A percentile compares a stretch with the other conserved stretches of the same genome.
phyloP scores from a whole-genome alignment of 345 rosid genomes.

The Gossypium mustelinum region DNA sequence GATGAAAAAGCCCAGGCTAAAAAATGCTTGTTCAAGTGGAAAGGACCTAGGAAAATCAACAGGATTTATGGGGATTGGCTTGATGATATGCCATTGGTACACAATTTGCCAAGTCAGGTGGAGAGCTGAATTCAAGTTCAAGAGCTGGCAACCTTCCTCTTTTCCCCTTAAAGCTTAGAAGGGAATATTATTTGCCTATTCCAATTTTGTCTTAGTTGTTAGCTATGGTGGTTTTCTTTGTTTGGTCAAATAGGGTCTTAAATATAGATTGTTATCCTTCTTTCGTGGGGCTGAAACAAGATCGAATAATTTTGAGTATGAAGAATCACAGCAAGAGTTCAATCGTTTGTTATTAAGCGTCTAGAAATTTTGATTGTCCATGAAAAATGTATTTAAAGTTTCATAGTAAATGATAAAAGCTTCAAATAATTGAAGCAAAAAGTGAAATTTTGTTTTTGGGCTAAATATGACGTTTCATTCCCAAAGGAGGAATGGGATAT shows the following conservation, averaged over 20 bases:
- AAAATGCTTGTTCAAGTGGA: slow-evolving; percentile 71
- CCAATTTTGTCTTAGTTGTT: neutral
- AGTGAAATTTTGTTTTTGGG: too few relatives aligned
- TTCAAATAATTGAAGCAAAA: too few relatives aligned
- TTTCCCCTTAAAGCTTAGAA: too few relatives aligned
- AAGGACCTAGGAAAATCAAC: slow-evolving; percentile 75
- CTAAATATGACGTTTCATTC: too few relatives aligned
- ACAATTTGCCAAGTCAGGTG: slow-evolving; percentile 37
- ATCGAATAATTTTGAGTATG: neutral
- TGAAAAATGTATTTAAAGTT: neutral
- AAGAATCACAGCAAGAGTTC: neutral
- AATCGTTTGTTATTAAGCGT: neutral
- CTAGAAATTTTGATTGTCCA: neutral
- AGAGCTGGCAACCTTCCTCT: neutral
- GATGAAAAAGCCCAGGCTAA: slow-evolving; percentile 52
- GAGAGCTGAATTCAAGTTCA: slow-evolving; percentile 38
- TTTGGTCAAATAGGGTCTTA: neutral
- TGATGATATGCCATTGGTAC: slow-evolving; percentile 69
- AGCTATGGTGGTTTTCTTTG: neutral
- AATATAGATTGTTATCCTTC: too few relatives aligned
- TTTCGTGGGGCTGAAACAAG: neutral
- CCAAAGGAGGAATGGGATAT: too few relatives aligned
- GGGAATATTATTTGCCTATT: neutral
- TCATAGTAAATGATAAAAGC: too few relatives aligned
- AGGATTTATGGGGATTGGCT: slow-evolving; percentile 92